Base-by-base conservation (phyloP, 352 stramenopile species). In the Phytophthora quininea region DNA sequence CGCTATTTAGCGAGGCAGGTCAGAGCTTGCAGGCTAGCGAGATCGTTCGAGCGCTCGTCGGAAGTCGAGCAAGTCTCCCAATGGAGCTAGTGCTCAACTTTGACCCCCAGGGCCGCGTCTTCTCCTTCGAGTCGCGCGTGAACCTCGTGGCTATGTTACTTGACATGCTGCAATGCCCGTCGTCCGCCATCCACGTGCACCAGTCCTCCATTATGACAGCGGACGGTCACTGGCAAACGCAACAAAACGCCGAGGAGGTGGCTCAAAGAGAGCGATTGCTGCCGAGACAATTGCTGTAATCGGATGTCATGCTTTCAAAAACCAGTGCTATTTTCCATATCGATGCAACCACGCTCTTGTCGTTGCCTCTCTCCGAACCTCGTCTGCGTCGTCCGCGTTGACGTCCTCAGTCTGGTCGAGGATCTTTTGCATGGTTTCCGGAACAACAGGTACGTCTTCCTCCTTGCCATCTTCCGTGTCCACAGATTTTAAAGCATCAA, bases 61-160 rank as follows among this genome's bases (percentile, higher is more conserved):
- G 70, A 11, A 76, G 69, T 33, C 42, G 68, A 42, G 76, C 68
- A 51, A 38, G 59, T 32, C 33, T 80, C 24, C 52, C 69, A 62
- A 42, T 56, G 64, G 52, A 82, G 77, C 30, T 93, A 63, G 77
- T 93, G 19, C 71, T 93, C 42, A 75, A 89, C 3, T 93, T 93
- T 67, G 91, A 93, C 71, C 62, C 80, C 51, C 67, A 91, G 24
- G 85, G 85, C 10, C 85, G 81, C 45, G 80, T 93, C 15, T 95
- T 93, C 51, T 84, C 87, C 40, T 81, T 93, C 56, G 91, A 95
- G 71, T 80, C 81, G 54, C 73, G 76, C 37, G 70, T 84, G 35
- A 71, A 87, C 54, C 60, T 88, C 54, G 70, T 74, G 14, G 76
- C 81, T 10, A 75, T 71, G 29, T 58, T 88, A 29, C 58, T 88